A percentile compares a stretch with the other conserved stretches of the same genome.
phyloP scores from a whole-genome alignment of 2,329 filamentous ascomycete genomes.

The Coleophoma eucalyptorum region DNA sequence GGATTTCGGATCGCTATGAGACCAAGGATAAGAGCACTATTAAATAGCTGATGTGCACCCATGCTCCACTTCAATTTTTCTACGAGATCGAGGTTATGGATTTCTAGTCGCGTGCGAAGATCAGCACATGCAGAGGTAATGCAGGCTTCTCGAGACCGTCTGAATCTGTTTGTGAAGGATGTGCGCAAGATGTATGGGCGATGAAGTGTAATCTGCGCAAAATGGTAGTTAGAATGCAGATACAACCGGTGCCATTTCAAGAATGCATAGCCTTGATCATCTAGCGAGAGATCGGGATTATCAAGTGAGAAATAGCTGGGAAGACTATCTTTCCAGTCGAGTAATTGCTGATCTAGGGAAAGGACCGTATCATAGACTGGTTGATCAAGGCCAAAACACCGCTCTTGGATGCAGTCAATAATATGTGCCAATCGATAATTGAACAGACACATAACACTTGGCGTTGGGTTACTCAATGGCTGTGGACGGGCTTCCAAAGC shows the following conservation, averaged over 20 bases:
- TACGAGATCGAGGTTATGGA: conserved; percentile 22
- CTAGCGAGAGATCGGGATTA: conserved; percentile 27
- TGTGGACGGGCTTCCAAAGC: conserved; percentile 17
- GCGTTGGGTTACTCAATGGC: conserved; percentile 28
- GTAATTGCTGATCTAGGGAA: conserved; percentile 28
- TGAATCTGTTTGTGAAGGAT: conserved; percentile 35
- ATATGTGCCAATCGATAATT: conserved; percentile 30
- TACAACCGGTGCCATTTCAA: conserved; percentile 34
- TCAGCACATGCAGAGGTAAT: conserved; percentile 37
- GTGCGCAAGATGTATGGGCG: conserved; percentile 33
- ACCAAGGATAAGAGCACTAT: conserved; percentile 35
- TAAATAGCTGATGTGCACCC: conserved; percentile 35
- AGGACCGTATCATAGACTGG: conserved; percentile 23
- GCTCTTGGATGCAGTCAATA: conserved; percentile 34
- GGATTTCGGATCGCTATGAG: conserved; percentile 32
- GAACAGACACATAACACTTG: conserved; percentile 27
- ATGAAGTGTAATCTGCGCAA: conserved; percentile 35
- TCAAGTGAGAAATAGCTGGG: conserved; percentile 31
- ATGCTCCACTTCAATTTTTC: conserved; percentile 31
- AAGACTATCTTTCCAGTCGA: conserved; percentile 27
- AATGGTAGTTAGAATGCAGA: conserved; percentile 35
- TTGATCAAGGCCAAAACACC: conserved; percentile 27
- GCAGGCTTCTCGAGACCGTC: conserved; percentile 34
- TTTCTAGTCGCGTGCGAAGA: conserved; percentile 31
- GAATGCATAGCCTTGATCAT: conserved; percentile 23